Conservation (phyloP, 2,329 filamentous ascomycete species). For the Grosmannia clavigera region DNA sequence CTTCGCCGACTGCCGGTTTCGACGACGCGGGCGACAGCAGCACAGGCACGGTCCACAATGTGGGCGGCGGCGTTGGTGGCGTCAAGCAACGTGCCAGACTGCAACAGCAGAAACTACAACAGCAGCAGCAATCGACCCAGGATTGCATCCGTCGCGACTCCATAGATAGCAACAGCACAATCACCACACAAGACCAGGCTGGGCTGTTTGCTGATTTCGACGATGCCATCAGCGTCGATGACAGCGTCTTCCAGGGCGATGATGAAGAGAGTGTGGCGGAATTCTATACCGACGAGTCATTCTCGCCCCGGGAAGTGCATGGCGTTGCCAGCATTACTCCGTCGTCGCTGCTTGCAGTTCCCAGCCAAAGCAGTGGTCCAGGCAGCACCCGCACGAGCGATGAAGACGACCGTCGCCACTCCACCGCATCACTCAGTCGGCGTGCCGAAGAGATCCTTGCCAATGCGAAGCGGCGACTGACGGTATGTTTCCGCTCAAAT, state of each 20-base stretch:
- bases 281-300: slow-evolving; percentile 36
- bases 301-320: slow-evolving; percentile 17
- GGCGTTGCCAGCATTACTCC: not conserved
- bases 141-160: slow-evolving; percentile 39
- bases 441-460: slow-evolving; percentile 83
- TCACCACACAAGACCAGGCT: slow-evolving; percentile 37
- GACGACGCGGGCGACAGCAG: slow-evolving; percentile 12
- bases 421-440: slow-evolving; percentile 54
- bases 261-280: slow-evolving; percentile 55
- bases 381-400: slow-evolving; percentile 29
- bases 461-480: slow-evolving; percentile 81
- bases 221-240: slow-evolving; percentile 47
- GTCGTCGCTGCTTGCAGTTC: slow-evolving; percentile 7
- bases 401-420: slow-evolving; percentile 10
- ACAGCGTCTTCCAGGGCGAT: slow-evolving; percentile 54
- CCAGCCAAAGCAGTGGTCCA: slow-evolving; percentile 11
- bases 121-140: slow-evolving; percentile 20
- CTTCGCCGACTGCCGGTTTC: slow-evolving; percentile 33
- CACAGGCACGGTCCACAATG: not conserved
- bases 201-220: slow-evolving; percentile 49
- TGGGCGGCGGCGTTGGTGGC: slow-evolving; percentile 14
- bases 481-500: slow-evolving; percentile 40
- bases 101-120: slow-evolving; percentile 19
- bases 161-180: slow-evolving; percentile 48
- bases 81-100: slow-evolving; percentile 30